Evolutionary conservation across 106 monocot species (phyloP).

Genomic region (Dendrobium officinale): DNA sequence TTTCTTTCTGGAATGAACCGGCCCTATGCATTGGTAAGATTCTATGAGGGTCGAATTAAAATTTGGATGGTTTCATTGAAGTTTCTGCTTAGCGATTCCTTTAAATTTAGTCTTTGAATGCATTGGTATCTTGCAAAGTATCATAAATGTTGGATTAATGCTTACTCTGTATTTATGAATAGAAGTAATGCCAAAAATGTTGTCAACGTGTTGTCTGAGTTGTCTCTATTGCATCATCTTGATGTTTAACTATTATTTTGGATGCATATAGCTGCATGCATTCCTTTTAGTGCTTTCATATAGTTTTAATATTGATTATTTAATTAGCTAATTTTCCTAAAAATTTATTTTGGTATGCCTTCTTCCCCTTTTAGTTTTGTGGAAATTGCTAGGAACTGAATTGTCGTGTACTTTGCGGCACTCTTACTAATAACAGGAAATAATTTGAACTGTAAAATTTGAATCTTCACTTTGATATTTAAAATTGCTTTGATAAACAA

Average conservation of each 20-base stretch:
- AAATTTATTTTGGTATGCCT: not conserved
- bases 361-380: no score
- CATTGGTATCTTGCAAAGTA: not conserved
- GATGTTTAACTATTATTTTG: not conserved
- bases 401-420: no score
- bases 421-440: no score
- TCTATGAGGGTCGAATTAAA: not conserved
- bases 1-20: not conserved
- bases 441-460: no score
- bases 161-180: not conserved
- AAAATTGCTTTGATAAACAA: no score
- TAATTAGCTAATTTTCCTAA: not conserved
- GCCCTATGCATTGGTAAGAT: slow-evolving; percentile 5
- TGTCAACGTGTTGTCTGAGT: not conserved
- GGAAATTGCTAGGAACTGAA: no score
- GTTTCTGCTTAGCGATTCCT: not conserved
- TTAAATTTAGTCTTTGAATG: not conserved
- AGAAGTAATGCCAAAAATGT: not conserved
- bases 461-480: no score
- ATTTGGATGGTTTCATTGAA: not conserved
- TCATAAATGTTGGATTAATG: not conserved
- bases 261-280: not conserved
- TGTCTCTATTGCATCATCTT: not conserved
- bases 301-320: not conserved
- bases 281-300: not conserved